Conservation (phyloP, 345 rosid species). For the Ailanthus altissimus region DNA sequence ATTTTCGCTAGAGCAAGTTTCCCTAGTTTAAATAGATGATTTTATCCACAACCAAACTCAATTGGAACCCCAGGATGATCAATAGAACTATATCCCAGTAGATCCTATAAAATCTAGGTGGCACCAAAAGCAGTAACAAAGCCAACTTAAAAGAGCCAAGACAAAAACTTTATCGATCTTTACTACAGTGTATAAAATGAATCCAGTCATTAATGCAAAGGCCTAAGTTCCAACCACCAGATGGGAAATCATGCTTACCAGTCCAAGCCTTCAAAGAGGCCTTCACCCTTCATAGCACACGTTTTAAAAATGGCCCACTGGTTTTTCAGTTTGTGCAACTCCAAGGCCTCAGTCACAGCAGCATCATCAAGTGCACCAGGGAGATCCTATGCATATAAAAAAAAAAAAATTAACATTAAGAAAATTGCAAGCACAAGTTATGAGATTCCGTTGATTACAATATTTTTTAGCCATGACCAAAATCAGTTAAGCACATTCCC, state of each 20-base stretch:
- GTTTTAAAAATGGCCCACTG: conserved; percentile 73
- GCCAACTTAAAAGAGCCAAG: not conserved
- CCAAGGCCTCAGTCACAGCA: conserved; percentile 59
- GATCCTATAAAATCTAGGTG: conserved; percentile 5
- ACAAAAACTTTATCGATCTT: not conserved
- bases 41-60: not conserved
- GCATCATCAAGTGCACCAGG: conserved; percentile 70
- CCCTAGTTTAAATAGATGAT: not conserved
- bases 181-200: not conserved
- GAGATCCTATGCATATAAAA: conserved; percentile 41
- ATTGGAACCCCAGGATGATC: not conserved
- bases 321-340: conserved; percentile 62
- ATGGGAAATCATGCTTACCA: conserved; percentile 34
- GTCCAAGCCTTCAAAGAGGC: conserved; percentile 66
- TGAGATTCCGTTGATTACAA: not conserved
- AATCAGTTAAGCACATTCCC: not conserved
- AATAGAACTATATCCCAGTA: not conserved
- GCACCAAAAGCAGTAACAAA: not conserved
- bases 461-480: not conserved
- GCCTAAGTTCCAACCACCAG: not conserved
- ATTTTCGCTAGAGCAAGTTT: not conserved
- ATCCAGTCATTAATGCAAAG: not conserved
- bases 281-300: conserved; percentile 65
- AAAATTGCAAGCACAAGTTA: not conserved
- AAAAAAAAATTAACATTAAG: conserved; percentile 1